A percentile compares a stretch with the other conserved stretches of the same genome.
Conservation (phyloP, 768 basidiomycete genomes). For the Lentinula boryana region DNA sequence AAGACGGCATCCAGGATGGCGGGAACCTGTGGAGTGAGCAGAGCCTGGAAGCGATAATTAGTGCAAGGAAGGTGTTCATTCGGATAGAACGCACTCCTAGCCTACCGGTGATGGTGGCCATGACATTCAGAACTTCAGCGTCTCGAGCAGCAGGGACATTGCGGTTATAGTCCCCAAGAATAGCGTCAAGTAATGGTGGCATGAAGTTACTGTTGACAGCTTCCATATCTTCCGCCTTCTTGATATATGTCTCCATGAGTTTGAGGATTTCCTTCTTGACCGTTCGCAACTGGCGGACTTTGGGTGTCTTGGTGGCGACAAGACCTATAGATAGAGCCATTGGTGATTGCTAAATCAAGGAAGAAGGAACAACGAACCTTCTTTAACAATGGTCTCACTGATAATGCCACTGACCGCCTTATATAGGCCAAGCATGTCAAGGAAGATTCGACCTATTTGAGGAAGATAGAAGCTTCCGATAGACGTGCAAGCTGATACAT, state of each 20-base stretch:
- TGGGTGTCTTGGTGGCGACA: constrained; percentile 94
- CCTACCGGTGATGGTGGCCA: constrained; percentile 88
- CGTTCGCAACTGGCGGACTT: constrained; percentile 88
- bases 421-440: constrained; percentile 98
- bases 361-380: constrained; percentile 44
- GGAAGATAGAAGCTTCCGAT: constrained; percentile 97
- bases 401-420: constrained; percentile 97
- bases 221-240: constrained; percentile 95
- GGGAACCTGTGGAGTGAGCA: constrained; percentile 90
- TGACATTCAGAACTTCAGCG: constrained; percentile 95
- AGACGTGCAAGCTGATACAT: constrained; percentile 94
- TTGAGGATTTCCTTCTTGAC: constrained; percentile 99
- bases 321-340: constrained; percentile 42
- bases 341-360: constrained; percentile 5
- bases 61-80: constrained; percentile 9
- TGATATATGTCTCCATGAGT: constrained; percentile 96
- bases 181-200: constrained; percentile 92
- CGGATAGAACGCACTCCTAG: constrained; percentile 63
- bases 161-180: constrained; percentile 94
- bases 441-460: constrained; percentile 92
- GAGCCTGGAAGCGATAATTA: constrained; percentile 38
- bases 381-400: constrained; percentile 82
- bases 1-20: constrained; percentile 96
- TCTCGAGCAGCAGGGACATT: constrained; percentile 93
- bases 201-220: constrained; percentile 89